Base-by-base conservation (phyloP, 2,329 filamentous ascomycete species). In the Hypoxylon sp. region DNA sequence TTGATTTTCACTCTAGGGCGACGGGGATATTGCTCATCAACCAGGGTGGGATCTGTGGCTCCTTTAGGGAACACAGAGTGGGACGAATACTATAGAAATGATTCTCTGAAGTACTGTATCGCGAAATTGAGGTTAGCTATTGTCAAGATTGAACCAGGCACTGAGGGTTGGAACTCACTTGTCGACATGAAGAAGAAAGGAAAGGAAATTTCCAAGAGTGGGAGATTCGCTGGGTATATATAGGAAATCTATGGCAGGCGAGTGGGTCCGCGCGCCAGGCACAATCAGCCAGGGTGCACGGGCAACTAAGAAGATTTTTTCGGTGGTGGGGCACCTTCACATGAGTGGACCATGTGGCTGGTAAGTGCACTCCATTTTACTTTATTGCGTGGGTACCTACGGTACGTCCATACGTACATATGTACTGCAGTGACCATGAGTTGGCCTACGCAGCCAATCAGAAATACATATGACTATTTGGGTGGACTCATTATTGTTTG, bases 71-170 rank as follows among this genome's bases (percentile, higher is more conserved):
- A 91, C 90, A 93, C 91, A 96, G 92, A 93, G 90, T 87, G 86
- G 87, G 91, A 94, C 90, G 90, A 93, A 87, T 90, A 94, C 93
- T 97, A 94, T 94, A 97, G 92, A 97, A 97, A 93, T 93, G 93
- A 95, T 95, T 94, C 92, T 93, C 82, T 85, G 79, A 71, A 72
- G 73, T 75, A 68, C 73, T 76, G 72, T 69, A 51, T 48, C 19
- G 7, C 32, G 51, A 17, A 41, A 41, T 34, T 63, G 60, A 34
- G 68, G 64, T 72, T 59, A 71, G 68, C 7, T 6, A 14, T 43
- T 28, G 32, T 19, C 38, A 10, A 1, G 9, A 10, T 32, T 50
- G 25, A 2, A 21, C 5, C 32, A 36, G 19, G 23, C n/a, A 77
- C 77, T 78, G 80, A 79, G 75, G 68, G 62, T 75, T 79, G 55